Base-by-base conservation (phyloP, 78 protist species). In the Bodo saltans region DNA sequence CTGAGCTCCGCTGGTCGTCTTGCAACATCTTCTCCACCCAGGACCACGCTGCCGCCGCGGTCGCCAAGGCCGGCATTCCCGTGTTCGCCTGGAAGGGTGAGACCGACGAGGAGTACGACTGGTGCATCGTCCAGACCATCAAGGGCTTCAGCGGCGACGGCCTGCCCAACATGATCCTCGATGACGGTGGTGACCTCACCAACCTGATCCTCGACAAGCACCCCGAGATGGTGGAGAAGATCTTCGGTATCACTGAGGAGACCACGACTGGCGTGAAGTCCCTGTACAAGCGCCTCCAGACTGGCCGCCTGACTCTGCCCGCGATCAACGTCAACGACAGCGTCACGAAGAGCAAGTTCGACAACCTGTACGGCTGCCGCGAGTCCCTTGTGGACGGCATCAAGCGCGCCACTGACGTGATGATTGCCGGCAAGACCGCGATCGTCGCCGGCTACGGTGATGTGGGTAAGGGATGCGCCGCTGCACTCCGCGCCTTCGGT, bases 1-100 rank as follows among this genome's bases (percentile, higher is more conserved):
- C 99, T 74, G 83, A 92, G 70, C 95, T 97, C 74, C 84, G 90
- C 70, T 97, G 99, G 99, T 89, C 92, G 83, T 93, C 98, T 39
- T 98, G 99, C 96, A 98, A 98, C 98, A 98, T 98, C 88, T 98
- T 95, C 98, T 95, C 99, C 68, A 98, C 99, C 60, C 98, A 97
- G 91, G 99, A n/a, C n/a, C n/a, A n/a, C n/a, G n/a, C n/a, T n/a
- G n/a, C n/a, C n/a, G n/a, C n/a, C n/a, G n/a, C n/a, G 68, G 88
- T 97, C n/a, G 99, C 97, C 52, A 91, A 87, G n/a, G 78, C 94
- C n/a, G 98, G 96, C 70, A 90, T 92, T 72, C 93, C 94, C 69
- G 97, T 95, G 42, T 95, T 86, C 79, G 99, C 99, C 84, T 96
- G 99, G 98, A 98, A 98, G 90, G 99, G 98, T 42, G 99, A 97